Base-by-base conservation (phyloP, 345 rosid genomes). In the Garcia nutans region DNA sequence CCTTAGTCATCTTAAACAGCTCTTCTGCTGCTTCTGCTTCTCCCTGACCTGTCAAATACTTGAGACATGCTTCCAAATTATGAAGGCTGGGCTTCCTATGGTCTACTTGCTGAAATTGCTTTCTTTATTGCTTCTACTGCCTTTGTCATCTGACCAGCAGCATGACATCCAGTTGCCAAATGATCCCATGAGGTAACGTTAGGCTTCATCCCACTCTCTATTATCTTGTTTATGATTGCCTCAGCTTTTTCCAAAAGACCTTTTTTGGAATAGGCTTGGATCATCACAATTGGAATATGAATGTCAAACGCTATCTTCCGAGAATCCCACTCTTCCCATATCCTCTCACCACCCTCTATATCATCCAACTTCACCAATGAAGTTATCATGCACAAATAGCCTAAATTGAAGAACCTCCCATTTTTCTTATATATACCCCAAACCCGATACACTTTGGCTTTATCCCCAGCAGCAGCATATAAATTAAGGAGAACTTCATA, bases 241-340 rank as follows among this genome's bases (percentile, higher is more conserved):
- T 85, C 92, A 8, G 93, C 97, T 82, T 93, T 91, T 44, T 76
- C 85, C 76, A 80, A 61, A 66, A 82, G 79, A 54, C 89, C 92
- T 61, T 83, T 87, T 77, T 72, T 78, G 81, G 85, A 83, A 61
- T 83, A 91, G 45, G 86, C 88, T 2, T 78, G 76, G 49, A 93
- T 83, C 68, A 91, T 61, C 69, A 77, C 15, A 60, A 79, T 85
- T 10, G 90, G 88, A 64, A 91, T 76, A 62, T 89, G 77, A 19
- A 37, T 33, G 50, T 91, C 96, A 23, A 82, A 84, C 2, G 62
- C 13, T 19, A 28, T 6, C 24, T 74, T 70, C n/a, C 72, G 68
- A 41, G 82, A 79, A 76, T 83, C 79, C 97, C 97, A 93, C 74
- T 91, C 94, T 68, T 72, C 76, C 57, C 81, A 84, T 60, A 89